Conservation (phyloP, 768 basidiomycete species). For the Pholiota conissans region DNA sequence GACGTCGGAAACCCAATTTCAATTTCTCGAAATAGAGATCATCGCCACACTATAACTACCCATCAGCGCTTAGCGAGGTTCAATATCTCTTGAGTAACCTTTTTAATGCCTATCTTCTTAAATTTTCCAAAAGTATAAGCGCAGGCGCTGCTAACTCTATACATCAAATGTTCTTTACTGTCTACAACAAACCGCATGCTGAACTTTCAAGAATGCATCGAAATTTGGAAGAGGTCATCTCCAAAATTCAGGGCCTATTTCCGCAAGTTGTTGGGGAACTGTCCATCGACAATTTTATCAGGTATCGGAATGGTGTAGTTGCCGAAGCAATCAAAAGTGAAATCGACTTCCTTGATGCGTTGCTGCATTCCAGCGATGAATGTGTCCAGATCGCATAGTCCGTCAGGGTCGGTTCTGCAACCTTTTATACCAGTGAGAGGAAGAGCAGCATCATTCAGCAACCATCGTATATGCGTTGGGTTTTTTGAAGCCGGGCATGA, state of each 20-base stretch:
- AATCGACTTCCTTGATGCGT: conserved; percentile 60
- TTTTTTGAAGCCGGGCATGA: conserved; percentile 31
- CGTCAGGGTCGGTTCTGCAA: conserved; percentile 55
- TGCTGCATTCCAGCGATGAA: conserved; percentile 62
- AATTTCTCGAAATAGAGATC: neutral
- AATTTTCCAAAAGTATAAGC: no score
- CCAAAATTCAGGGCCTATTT: conserved; percentile 4
- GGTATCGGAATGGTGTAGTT: conserved; percentile 45
- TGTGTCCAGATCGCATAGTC: conserved; percentile 58
- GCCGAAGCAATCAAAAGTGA: conserved; percentile 58
- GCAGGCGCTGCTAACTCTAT: no score
- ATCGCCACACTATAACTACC: no score
- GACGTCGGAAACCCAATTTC: neutral
- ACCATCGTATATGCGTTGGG: conserved; percentile 56
- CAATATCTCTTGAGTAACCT: no score
- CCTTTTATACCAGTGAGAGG: conserved; percentile 66
- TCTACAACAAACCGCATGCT: no score
- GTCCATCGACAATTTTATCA: conserved; percentile 40
- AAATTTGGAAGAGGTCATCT: neutral
- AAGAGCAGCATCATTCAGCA: conserved; percentile 74
- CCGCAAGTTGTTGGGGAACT: conserved; percentile 20
- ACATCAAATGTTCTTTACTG: no score
- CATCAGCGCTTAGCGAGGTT: no score
- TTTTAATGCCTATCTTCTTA: no score
- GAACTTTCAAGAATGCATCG: no score